Percentiles rank a stretch among this genome's conserved stretches.
Conservation (phyloP, 2,329 filamentous ascomycete species). For the Arthrobotrys musiformis region DNA sequence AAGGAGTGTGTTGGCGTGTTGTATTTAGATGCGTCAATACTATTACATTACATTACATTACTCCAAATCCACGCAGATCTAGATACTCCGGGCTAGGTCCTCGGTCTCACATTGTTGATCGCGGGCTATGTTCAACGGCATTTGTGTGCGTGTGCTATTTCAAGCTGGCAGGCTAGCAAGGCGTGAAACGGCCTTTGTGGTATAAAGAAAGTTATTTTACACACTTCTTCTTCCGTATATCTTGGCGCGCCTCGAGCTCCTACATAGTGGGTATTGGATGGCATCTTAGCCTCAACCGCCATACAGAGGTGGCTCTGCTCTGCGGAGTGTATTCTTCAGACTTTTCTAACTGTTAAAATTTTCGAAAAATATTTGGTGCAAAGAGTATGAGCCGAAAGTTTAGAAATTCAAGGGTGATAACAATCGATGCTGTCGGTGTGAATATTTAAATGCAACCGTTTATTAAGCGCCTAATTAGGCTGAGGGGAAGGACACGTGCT, state of each 20-base stretch:
- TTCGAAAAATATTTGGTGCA: background rate
- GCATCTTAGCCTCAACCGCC: too few species aligned
- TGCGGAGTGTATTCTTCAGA: too few species aligned
- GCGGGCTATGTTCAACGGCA: slow-evolving; percentile 16
- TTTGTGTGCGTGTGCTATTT: background rate
- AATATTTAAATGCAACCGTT: background rate
- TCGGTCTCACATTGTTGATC: slow-evolving; percentile 18
- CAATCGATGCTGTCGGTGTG: slow-evolving; percentile 37
- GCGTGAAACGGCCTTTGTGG: background rate
- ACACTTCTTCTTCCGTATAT: too few species aligned
- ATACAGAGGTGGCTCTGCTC: too few species aligned
- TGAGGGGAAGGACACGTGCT: background rate
- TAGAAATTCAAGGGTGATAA: slow-evolving; percentile 35
- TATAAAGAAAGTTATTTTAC: slow-evolving; percentile 17
- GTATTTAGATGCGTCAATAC: too few species aligned
- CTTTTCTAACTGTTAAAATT: background rate
- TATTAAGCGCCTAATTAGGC: background rate
- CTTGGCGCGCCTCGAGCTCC: too few species aligned
- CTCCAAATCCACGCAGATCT: background rate
- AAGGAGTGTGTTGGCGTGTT: too few species aligned
- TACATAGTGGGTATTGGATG: too few species aligned
- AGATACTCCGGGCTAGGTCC: slow-evolving; percentile 24
- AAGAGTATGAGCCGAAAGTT: slow-evolving; percentile 48
- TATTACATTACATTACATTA: too few species aligned
- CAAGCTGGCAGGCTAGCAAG: background rate